Conservation (phyloP, 371 early-diverging fungal species). For the Mucor saturninus region DNA sequence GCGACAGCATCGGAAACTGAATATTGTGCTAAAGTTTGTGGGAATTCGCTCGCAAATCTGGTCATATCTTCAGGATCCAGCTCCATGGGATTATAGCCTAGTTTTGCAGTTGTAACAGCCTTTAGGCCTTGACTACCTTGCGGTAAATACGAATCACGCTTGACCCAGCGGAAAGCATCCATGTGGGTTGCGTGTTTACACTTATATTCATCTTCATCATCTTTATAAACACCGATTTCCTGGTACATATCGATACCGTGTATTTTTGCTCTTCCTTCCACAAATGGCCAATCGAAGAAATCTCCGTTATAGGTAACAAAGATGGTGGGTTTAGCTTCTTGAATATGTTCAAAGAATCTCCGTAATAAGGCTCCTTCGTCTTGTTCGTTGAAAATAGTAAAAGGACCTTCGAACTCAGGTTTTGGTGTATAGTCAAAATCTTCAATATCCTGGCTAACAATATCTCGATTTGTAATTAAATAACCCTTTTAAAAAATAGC, state of each 20-base stretch:
- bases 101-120: slow-evolving; percentile 96
- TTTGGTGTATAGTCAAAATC: slow-evolving; percentile 99
- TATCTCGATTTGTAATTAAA: slow-evolving; percentile 97
- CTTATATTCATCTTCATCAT: slow-evolving; percentile 87
- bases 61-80: slow-evolving; percentile 99
- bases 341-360: slow-evolving; percentile 95
- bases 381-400: slow-evolving; percentile 95
- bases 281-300: slow-evolving; percentile 99
- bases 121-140: slow-evolving; percentile 98
- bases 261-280: slow-evolving; percentile 85
- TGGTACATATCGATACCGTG: slow-evolving; percentile 86
- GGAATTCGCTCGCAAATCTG: slow-evolving; percentile 90
- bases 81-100: slow-evolving; percentile 99
- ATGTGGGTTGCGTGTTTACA: slow-evolving; percentile 94
- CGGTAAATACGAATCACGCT: slow-evolving; percentile 98
- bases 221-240: slow-evolving; percentile 86
- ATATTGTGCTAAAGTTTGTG: slow-evolving; percentile 97
- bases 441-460: slow-evolving; percentile 96
- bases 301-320: slow-evolving; percentile 99
- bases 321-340: slow-evolving; percentile 88
- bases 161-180: slow-evolving; percentile 99
- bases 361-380: slow-evolving; percentile 85
- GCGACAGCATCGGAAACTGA: slow-evolving; percentile 99
- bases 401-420: slow-evolving; percentile 95
- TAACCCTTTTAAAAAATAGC: slow-evolving; percentile 70